A percentile compares a stretch with the other conserved stretches of the same genome.
Conservation (phyloP, 148 eudicot species). For the Pouteria glomerata region DNA sequence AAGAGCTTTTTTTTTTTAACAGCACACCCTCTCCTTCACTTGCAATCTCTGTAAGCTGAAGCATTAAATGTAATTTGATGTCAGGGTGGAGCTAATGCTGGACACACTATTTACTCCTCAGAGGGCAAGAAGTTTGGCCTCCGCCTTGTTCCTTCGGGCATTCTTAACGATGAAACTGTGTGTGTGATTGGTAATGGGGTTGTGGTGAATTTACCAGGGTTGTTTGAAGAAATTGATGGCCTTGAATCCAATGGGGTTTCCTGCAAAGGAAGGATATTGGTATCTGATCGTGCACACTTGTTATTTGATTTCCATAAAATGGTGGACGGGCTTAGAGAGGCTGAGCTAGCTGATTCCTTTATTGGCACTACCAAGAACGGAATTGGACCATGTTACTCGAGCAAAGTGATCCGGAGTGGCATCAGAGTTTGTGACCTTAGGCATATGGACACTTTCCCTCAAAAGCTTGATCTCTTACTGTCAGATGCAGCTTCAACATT, state of each 20-base stretch:
- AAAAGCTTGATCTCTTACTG: constrained; percentile 75
- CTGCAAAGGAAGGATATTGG: constrained; percentile 78
- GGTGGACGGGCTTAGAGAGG: constrained; percentile 88
- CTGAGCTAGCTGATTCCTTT: constrained; percentile 83
- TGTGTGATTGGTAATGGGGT: constrained; percentile 97
- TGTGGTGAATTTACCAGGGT: constrained; percentile 89
- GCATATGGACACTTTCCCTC: constrained; percentile 89
- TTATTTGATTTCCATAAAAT: constrained; percentile 85
- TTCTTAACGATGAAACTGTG: constrained; percentile 76
- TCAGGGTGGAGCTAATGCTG: constrained; percentile 98
- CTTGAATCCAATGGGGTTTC: constrained; percentile 85
- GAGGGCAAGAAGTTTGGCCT: constrained; percentile 97
- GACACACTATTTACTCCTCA: constrained; percentile 88
- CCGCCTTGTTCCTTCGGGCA: constrained; percentile 96
- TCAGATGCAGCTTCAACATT: constrained; percentile 86
- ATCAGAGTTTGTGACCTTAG: constrained; percentile 84
- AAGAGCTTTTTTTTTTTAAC: too few species aligned
- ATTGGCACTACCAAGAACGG: constrained; percentile 96
- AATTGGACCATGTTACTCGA: constrained; percentile 86
- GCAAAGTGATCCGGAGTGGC: constrained; percentile 87
- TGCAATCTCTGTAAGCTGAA: not conserved
- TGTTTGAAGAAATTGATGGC: constrained; percentile 80
- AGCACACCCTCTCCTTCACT: too few species aligned
- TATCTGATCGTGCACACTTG: constrained; percentile 94
- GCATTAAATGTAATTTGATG: constrained; percentile 4